A percentile compares a stretch with the other conserved stretches of the same genome.
phyloP scores from a whole-genome alignment of 2,329 filamentous ascomycete species.

The Talaromyces sp. region DNA sequence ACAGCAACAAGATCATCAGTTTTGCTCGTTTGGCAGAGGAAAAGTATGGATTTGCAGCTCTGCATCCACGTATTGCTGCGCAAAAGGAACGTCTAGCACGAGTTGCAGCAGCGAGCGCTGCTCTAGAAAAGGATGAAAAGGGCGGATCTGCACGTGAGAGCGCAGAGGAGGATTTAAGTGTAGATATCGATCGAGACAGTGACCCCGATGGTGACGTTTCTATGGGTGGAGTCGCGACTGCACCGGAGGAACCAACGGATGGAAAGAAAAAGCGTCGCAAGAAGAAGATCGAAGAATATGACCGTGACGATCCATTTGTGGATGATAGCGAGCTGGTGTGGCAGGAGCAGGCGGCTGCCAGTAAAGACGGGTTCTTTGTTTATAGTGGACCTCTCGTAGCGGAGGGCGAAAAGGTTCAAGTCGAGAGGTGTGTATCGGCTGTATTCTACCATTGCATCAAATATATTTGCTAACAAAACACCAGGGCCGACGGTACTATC shows the following conservation, averaged over 20 bases:
- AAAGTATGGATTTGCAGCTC: constrained; percentile 87
- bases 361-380: constrained; percentile 95
- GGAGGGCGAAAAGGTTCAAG: constrained; percentile 72
- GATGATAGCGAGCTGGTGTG: constrained; percentile 93
- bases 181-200: constrained; percentile 75
- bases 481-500: constrained; percentile 69
- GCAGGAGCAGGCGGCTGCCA: constrained; percentile 92
- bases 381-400: constrained; percentile 89
- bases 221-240: constrained; percentile 47
- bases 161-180: constrained; percentile 72
- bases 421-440: constrained; percentile 53
- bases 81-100: constrained; percentile 82
- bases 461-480: constrained; percentile 3
- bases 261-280: constrained; percentile 71
- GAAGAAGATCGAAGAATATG: constrained; percentile 66
- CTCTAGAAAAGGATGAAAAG: constrained; percentile 69
- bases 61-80: constrained; percentile 86
- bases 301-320: constrained; percentile 66
- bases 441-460: constrained; percentile 28
- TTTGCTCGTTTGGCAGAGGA: constrained; percentile 92
- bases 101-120: constrained; percentile 83
- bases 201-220: constrained; percentile 50
- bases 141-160: constrained; percentile 72
- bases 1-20: constrained; percentile 88
- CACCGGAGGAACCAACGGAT: constrained; percentile 57